A percentile compares a stretch with the other conserved stretches of the same genome.
Evolutionary conservation across 306 rosid species (phyloP).

Genomic region (Cucumis melo): DNA sequence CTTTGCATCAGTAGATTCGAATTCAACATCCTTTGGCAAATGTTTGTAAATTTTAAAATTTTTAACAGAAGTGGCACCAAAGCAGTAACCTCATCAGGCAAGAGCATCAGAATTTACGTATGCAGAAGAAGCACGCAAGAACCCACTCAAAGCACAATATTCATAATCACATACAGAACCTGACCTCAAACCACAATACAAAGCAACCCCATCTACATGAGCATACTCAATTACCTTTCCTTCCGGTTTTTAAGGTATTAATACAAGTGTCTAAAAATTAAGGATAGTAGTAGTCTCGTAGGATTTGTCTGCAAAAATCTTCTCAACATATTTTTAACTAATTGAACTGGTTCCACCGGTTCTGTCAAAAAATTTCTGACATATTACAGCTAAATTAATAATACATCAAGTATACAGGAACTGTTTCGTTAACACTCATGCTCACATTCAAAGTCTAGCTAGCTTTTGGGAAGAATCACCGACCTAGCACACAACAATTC

Average conservation of each 20-base stretch:
- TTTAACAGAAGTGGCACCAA: background rate
- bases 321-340: background rate
- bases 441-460: background rate
- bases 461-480: background rate
- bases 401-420: background rate
- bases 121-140: background rate
- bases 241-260: background rate
- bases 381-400: background rate
- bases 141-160: background rate
- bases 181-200: background rate
- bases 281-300: background rate
- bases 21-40: conserved; percentile 35
- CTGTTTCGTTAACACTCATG: background rate
- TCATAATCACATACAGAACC: background rate
- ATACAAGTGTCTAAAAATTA: background rate
- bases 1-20: conserved; percentile 37
- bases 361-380: background rate
- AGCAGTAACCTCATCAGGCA: background rate
- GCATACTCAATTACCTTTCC: background rate
- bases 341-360: background rate
- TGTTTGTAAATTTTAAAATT: background rate
- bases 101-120: background rate
- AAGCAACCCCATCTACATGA: background rate
- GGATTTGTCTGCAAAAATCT: background rate
- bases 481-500: background rate